Evolutionary conservation across 352 stramenopile genomes (phyloP), one percentile per base, ranked within the genome.

Genomic region (Phytophthora syringae): DNA sequence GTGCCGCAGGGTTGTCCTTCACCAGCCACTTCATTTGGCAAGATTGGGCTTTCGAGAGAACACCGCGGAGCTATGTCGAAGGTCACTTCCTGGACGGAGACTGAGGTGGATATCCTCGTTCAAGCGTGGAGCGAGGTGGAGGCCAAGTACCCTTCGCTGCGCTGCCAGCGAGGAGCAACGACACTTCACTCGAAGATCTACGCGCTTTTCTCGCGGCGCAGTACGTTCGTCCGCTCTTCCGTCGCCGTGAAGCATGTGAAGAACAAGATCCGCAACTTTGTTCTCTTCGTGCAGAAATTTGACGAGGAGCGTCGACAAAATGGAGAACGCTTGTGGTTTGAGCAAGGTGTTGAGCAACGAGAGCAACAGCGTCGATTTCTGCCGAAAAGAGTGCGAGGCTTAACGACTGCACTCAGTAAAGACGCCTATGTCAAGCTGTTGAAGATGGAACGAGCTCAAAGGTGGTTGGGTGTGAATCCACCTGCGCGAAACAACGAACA

Each of bases 111-210:
- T 11, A 30, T 44, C 21, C 45, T 70, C 21, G 43, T 71, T 15
- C 54, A 63, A 42, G 45, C 61, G 0, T 75, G 61, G 61, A 63
- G 54, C 37, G 54, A 71, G 13, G 54, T 71, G n/a, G 61, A 71
- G 40, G 50, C 39, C 2, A 67, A 58, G 28, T 59, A 60, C 27
- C 48, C 65, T 9, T 51, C 57, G 0, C 12, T 60, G 40, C 53
- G 36, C 6, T 59, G 53, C 21, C 16, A 55, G 5, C 55, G 53
- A 25, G 51, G 43, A 5, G 16, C 44, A 4, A 40, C 37, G 4
- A 63, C 50, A 10, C 45, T 67, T 36, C 55, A 70, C 11, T 24
- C 52, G 20, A 67, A 70, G 36, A 27, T 68, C 9, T 61, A 51
- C 22, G 32, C 54, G 11, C 21, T 65, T 1, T 69, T 67, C 20